Base-by-base conservation (phyloP, 1,139 yeast genomes). In the Saccharomyces hybrid region DNA sequence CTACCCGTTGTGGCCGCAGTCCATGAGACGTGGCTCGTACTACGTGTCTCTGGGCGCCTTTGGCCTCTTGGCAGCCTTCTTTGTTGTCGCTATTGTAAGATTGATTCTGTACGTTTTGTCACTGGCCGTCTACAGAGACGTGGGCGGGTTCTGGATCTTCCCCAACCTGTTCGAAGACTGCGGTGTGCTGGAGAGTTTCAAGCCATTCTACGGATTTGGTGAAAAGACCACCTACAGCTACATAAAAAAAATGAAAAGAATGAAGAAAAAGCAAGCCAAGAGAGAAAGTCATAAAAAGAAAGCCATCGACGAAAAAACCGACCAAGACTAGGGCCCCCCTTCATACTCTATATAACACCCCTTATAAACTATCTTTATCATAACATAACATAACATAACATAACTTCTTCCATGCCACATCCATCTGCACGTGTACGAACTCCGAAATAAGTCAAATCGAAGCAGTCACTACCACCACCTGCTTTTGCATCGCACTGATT, bases 101-200 rank as follows among this genome's bases (percentile, higher is more conserved):
- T 75, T 90, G 66, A 77, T 90, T 51, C 68, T 93, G 41, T 91
- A 86, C 67, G 66, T 84, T 46, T 64, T 88, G 51, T 67, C 71
- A 3, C 54, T 67, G 47, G 81, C 95, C 0, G 75, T 80, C 58
- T 75, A 82, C 51, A 76, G 79, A 3, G 73, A 79, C 54, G 81
- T 84, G 19, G 84, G 83, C 34, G 95, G 95, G 5, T 79, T 95
- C 68, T 93, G 99, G 99, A 72, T 93, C 52, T 93, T 88, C 78
- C 99, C 99, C 56, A 93, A 93, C 70, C 77, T 93, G 68, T 93
- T 91, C 73, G 99, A 86, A 58, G 99, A 93, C 68, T 91, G 95
- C 63, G 97, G 98, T 27, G 88, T 95, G 60, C 70, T 93, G 60
- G 98, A 91, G 58, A 86, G 96, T 76, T 93, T 95, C 76, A 79